Percentiles rank a stretch among this genome's conserved stretches.
These are phyloP conservation scores for Cordyceps tenuipes DNA, from an alignment of 2,329 filamentous ascomycete genomes.

Conservation along the genomic window DNA sequence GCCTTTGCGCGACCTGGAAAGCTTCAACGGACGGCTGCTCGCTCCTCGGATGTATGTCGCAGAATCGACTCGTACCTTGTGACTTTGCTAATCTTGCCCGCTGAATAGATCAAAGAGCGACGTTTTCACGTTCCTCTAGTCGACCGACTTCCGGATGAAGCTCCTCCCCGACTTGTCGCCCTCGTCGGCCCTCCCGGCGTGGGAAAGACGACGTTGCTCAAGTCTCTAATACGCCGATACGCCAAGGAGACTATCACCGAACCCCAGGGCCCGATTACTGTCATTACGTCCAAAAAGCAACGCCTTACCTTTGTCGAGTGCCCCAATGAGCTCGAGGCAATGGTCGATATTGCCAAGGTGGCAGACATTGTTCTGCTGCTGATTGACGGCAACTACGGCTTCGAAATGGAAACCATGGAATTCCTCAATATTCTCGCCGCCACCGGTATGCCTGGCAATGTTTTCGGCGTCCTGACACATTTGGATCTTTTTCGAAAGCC, in stretches of 20 bases:
- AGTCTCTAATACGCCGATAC: constrained; percentile 88
- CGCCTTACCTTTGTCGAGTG: constrained; percentile 94
- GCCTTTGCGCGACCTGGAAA: constrained; percentile 75
- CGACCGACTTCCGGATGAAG: constrained; percentile 90
- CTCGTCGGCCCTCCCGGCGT: constrained; percentile 93
- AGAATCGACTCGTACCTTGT: not conserved
- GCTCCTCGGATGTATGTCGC: constrained; percentile 57
- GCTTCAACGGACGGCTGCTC: constrained; percentile 64
- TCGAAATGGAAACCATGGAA: constrained; percentile 99
- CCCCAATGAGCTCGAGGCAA: constrained; percentile 89
- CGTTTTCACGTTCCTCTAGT: constrained; percentile 92
- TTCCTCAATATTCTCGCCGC: constrained; percentile 90
- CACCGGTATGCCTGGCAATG: constrained; percentile 96
- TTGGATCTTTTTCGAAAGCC: constrained; percentile 93
- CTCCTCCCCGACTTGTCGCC: constrained; percentile 83
- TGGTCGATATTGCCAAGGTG: constrained; percentile 96
- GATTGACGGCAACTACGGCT: constrained; percentile 98
- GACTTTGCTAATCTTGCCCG: constrained; percentile 18
- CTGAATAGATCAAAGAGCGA: constrained; percentile 76
- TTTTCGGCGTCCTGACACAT: constrained; percentile 95
- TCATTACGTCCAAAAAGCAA: constrained; percentile 93
- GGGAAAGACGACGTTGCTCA: constrained; percentile 91
- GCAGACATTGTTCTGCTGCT: constrained; percentile 95
- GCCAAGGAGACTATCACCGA: constrained; percentile 90
- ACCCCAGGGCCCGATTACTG: constrained; percentile 84